These are phyloP conservation scores for Pseudocercospora eumusae DNA, from an alignment of 2,329 filamentous ascomycete species.

Conservation along the genomic window DNA sequence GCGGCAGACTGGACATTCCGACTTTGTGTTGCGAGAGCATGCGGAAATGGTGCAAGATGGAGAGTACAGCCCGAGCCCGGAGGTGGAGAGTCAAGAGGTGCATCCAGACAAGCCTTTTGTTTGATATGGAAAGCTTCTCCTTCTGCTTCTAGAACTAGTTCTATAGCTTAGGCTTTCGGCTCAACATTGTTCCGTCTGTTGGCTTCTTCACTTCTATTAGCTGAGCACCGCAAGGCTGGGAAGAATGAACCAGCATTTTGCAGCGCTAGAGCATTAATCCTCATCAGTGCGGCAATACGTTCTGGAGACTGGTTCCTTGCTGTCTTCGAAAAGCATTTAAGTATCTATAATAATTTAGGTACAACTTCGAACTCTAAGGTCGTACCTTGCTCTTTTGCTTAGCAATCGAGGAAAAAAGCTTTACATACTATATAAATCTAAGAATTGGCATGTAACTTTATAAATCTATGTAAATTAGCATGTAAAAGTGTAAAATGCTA, in stretches of 20 bases:
- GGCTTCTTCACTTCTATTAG: constrained; percentile 34
- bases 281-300: constrained; percentile 44
- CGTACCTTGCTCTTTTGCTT: constrained; percentile 43
- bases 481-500: no score
- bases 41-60: constrained; percentile 12
- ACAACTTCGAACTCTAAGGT: no score
- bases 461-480: no score
- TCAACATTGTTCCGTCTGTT: no score
- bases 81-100: constrained; percentile 9
- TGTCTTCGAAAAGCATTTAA: no score
- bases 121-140: background rate
- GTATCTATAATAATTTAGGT: no score
- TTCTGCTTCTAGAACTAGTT: no score
- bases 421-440: no score
- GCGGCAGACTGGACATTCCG: constrained; percentile 19
- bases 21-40: constrained; percentile 23
- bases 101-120: constrained; percentile 1
- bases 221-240: constrained; percentile 41
- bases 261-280: constrained; percentile 36
- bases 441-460: no score
- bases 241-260: constrained; percentile 1
- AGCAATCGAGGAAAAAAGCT: no score
- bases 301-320: no score
- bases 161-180: no score
- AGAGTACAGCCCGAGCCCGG: background rate